Evolutionary conservation across 2,329 filamentous ascomycete species (phyloP).

Genomic region (Eutypella sp.): DNA sequence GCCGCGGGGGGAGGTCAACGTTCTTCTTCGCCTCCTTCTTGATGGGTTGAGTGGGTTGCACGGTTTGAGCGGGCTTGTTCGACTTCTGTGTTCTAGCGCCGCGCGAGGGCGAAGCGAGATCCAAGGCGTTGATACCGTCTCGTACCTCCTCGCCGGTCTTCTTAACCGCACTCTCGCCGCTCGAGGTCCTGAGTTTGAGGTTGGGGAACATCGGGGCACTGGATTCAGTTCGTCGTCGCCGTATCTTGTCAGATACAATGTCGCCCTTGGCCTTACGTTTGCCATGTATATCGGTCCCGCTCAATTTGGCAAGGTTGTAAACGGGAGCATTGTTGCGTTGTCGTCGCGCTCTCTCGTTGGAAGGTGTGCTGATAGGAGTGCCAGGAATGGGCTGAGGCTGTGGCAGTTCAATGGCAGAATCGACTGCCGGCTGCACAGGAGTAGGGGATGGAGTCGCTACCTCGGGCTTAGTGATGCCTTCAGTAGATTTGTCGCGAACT

Average conservation of each 20-base stretch:
- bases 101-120: slow-evolving; percentile 38
- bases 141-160: slow-evolving; percentile 20
- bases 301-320: slow-evolving; percentile 63
- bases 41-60: no score
- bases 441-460: not conserved
- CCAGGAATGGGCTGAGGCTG: slow-evolving; percentile 11
- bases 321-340: slow-evolving; percentile 51
- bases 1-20: slow-evolving; percentile 25
- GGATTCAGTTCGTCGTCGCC: slow-evolving; percentile 42
- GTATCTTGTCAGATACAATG: slow-evolving; percentile 35
- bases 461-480: slow-evolving; percentile 2
- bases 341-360: slow-evolving; percentile 48
- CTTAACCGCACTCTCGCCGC: slow-evolving; percentile 14
- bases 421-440: not conserved
- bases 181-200: slow-evolving; percentile 17
- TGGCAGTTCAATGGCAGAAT: not conserved
- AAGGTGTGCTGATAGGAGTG: slow-evolving; percentile 18
- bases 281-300: slow-evolving; percentile 57
- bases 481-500: no score
- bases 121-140: slow-evolving; percentile 42
- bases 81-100: slow-evolving; percentile 29
- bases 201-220: slow-evolving; percentile 31
- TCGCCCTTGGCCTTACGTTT: slow-evolving; percentile 51
- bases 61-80: no score
- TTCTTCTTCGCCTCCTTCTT: slow-evolving; percentile 23